Percentiles rank a stretch among this genome's conserved stretches.
Evolutionary conservation across 352 stramenopile species (phyloP).

Genomic region (Elongisporangium anandrum): DNA sequence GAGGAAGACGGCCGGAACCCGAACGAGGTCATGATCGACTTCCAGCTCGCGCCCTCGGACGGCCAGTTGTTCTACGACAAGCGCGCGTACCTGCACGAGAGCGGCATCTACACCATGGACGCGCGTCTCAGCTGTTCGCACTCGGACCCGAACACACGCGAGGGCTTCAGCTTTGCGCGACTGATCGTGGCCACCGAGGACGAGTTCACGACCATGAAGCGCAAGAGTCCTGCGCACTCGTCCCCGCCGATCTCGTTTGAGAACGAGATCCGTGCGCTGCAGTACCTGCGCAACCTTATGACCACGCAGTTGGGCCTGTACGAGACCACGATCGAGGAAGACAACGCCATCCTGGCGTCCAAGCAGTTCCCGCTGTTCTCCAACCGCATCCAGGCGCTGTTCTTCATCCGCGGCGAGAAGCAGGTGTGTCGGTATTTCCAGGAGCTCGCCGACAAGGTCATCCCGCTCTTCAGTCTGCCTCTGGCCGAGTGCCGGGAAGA

Average conservation of each 20-base stretch:
- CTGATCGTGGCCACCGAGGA: slow-evolving; percentile 80
- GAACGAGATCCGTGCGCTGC: slow-evolving; percentile 77
- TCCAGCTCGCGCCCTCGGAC: slow-evolving; percentile 59
- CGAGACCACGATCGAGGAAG: slow-evolving; percentile 83
- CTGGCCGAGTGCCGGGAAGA: slow-evolving; percentile 63
- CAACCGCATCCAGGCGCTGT: slow-evolving; percentile 85
- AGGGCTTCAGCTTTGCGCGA: slow-evolving; percentile 82
- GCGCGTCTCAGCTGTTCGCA: slow-evolving; percentile 81
- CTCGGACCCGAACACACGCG: slow-evolving; percentile 80
- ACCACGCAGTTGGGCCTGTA: slow-evolving; percentile 80
- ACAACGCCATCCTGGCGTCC: slow-evolving; percentile 77
- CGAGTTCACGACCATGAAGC: slow-evolving; percentile 84
- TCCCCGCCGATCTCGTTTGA: slow-evolving; percentile 80
- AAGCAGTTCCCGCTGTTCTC: slow-evolving; percentile 80
- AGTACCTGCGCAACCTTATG: slow-evolving; percentile 73
- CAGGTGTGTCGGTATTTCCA: slow-evolving; percentile 84
- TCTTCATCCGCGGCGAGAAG: slow-evolving; percentile 89
- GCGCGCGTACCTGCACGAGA: slow-evolving; percentile 80
- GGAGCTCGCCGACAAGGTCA: slow-evolving; percentile 74
- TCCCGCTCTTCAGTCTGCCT: slow-evolving; percentile 78
- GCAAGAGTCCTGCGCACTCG: slow-evolving; percentile 69
- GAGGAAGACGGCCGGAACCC: slow-evolving; percentile 97
- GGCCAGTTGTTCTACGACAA: slow-evolving; percentile 84
- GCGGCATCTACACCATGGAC: slow-evolving; percentile 85
- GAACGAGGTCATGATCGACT: slow-evolving; percentile 94